A percentile compares a stretch with the other conserved stretches of the same genome.
These are phyloP conservation scores for Chalciporus sp. DNA, from an alignment of 1,284 basidiomycete species.

Conservation along the genomic window DNA sequence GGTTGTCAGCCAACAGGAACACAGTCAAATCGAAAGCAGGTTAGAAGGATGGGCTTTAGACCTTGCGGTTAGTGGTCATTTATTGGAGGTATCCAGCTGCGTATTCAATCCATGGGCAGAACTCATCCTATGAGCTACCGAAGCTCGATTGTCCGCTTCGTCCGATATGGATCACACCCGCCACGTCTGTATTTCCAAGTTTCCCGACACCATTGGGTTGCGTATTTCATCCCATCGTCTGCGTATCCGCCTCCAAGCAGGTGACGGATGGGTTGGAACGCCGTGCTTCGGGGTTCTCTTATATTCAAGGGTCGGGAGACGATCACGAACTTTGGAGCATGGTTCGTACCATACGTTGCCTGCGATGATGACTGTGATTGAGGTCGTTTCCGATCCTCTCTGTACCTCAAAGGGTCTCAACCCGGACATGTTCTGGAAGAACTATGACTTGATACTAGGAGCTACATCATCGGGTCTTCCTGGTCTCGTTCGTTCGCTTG, in stretches of 20 bases:
- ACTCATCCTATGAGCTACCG: slow-evolving; percentile 55
- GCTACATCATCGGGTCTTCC: slow-evolving; percentile 50
- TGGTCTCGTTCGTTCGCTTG: slow-evolving; percentile 48
- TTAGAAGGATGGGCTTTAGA: slow-evolving; percentile 68
- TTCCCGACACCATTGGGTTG: slow-evolving; percentile 27
- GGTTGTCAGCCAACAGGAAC: slow-evolving; percentile 70
- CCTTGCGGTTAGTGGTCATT: slow-evolving; percentile 50
- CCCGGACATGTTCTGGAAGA: slow-evolving; percentile 72
- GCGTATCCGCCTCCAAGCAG: slow-evolving; percentile 77
- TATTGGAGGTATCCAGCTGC: neutral
- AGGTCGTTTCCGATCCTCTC: neutral
- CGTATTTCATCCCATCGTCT: slow-evolving; percentile 67
- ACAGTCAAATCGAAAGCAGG: slow-evolving; percentile 65
- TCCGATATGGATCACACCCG: slow-evolving; percentile 72
- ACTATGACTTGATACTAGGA: slow-evolving; percentile 52
- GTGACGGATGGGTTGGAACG: slow-evolving; percentile 59
- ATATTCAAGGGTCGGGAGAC: slow-evolving; percentile 89
- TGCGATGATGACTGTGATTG: neutral
- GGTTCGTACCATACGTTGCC: slow-evolving; percentile 43
- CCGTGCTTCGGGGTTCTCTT: slow-evolving; percentile 65
- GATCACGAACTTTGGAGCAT: slow-evolving; percentile 88
- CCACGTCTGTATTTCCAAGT: slow-evolving; percentile 47
- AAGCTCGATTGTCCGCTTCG: slow-evolving; percentile 53
- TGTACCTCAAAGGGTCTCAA: slow-evolving; percentile 59
- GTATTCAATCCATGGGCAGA: slow-evolving; percentile 32